Evolutionary conservation across 1,284 basidiomycete genomes (phyloP), one percentile per base, ranked within the genome.

Genomic region (Rhodotorula sp.): DNA sequence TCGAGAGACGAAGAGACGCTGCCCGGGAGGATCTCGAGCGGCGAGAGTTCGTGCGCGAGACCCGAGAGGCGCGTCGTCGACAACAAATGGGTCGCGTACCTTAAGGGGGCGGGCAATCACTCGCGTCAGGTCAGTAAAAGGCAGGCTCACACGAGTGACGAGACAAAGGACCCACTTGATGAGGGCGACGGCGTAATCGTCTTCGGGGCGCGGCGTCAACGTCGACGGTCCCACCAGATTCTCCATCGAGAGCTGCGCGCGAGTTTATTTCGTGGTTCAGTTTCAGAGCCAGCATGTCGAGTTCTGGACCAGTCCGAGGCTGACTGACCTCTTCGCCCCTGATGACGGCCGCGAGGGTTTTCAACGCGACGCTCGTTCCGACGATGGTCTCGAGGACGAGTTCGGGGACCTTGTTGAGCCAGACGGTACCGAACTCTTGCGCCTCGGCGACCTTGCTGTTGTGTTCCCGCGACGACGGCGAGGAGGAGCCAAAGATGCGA

Each of bases 91-190:
- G 72, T 69, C 18, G 66, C 66, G 62, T 72, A 76, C 60, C 73
- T 74, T 3, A 4, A 4, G 22, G 3, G 37, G 37, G n/a, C 1
- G 26, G 3, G n/a, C n/a, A n/a, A 29, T 12, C 4, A 18, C n/a
- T 44, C 22, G 33, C 10, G n/a, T 42, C 18, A 51, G 4, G 45
- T 29, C 22, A 48, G 37, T n/a, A 15, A 8, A n/a, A n/a, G n/a
- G n/a, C n/a, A n/a, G n/a, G n/a, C n/a, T n/a, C n/a, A n/a, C n/a
- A n/a, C n/a, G n/a, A n/a, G n/a, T n/a, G n/a, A n/a, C n/a, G n/a
- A n/a, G n/a, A n/a, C n/a, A n/a, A n/a, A n/a, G n/a, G n/a, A n/a
- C 57, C 15, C 24, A 74, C 73, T 70, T 69, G 66, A 76, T 69
- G 14, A 74, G 53, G 2, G 67, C 73, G 30, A 76, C 59, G 15